phyloP scores from a whole-genome alignment of 352 stramenopile species.

The Peronospora destructor region DNA sequence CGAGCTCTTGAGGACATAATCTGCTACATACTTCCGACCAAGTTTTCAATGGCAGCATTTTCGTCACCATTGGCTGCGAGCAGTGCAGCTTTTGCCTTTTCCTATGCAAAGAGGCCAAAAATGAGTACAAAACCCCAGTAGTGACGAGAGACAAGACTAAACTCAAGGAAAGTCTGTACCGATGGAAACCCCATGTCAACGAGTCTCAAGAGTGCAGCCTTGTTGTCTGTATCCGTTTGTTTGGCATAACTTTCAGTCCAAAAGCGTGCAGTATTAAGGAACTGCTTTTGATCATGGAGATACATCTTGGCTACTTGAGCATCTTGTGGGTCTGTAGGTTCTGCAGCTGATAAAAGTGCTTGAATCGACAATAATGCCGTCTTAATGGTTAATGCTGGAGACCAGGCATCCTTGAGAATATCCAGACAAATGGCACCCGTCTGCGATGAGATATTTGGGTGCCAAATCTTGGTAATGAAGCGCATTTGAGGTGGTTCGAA shows the following conservation, averaged over 20 bases:
- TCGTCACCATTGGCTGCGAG: conserved; percentile 70
- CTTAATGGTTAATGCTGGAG: conserved; percentile 95
- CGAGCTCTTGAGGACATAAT: background rate
- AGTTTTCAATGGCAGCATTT: conserved; percentile 82
- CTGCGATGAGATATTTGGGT: conserved; percentile 96
- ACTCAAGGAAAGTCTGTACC: conserved; percentile 19
- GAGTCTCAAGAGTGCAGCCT: conserved; percentile 60
- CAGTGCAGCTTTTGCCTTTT: conserved; percentile 64
- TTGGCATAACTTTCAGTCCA: conserved; percentile 95
- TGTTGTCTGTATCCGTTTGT: conserved; percentile 41
- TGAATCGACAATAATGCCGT: conserved; percentile 94
- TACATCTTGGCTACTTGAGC: conserved; percentile 96
- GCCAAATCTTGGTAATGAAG: conserved; percentile 94
- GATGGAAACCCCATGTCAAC: conserved; percentile 85
- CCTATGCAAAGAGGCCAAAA: conserved; percentile 19
- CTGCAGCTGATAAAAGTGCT: conserved; percentile 91
- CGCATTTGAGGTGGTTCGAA: conserved; percentile 94
- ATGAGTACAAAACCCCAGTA: background rate
- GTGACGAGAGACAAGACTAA: background rate
- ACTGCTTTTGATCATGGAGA: conserved; percentile 86
- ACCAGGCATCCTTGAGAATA: conserved; percentile 97
- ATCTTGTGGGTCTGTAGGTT: conserved; percentile 91
- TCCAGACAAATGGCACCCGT: conserved; percentile 97
- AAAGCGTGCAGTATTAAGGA: conserved; percentile 91
- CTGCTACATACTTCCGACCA: conserved; percentile 63